Evolutionary conservation across 2,329 filamentous ascomycete species (phyloP), one percentile per base, ranked within the genome.

Genomic region (Arthroderma sp.): DNA sequence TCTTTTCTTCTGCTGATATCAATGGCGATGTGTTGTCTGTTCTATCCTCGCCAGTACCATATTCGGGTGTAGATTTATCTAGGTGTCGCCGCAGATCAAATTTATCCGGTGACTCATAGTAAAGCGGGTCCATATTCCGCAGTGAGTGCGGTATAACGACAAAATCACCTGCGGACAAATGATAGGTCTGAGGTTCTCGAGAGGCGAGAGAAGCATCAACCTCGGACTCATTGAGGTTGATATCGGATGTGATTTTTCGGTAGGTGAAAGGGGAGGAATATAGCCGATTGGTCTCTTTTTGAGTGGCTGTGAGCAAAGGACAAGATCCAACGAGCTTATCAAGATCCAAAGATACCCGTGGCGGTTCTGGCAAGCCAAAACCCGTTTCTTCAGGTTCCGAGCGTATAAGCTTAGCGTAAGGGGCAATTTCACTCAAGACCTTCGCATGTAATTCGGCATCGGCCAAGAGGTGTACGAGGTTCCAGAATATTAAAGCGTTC

Each of bases 401-500:
- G 2, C 72, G 69, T 2, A 62, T 62, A 8, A 75, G 67, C 44
- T 68, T 68, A 15, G 71, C 73, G 55, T 70, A 75, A 2, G 73
- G 69, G 1, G 67, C 66, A 28, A 78, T 73, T 63, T 81, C 78
- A 43, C 68, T 63, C 7, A 76, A 69, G 17, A 80, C 69, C 7
- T 73, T 67, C 13, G 69, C 63, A 17, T 76, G 63, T 13, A 79
- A 68, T 0, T 64, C 64, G 1, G 70, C 67, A 13, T 72, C 71
- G 0, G 72, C 66, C 56, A 74, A 71, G 39, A 80, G 71, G 53
- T 76, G 74, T 25, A 76, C 66, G 7, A 79, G 60, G 60, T 75
- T 73, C 77, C 78, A 80, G 63, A 78, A 79, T n/a, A 76, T 71
- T 56, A 81, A 66, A 2, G 74, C 71, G 54, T 76, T 76, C 4